These are phyloP conservation scores for Malassezia yamatoensis DNA, from an alignment of 1,284 basidiomycete genomes.

Conservation along the genomic window DNA sequence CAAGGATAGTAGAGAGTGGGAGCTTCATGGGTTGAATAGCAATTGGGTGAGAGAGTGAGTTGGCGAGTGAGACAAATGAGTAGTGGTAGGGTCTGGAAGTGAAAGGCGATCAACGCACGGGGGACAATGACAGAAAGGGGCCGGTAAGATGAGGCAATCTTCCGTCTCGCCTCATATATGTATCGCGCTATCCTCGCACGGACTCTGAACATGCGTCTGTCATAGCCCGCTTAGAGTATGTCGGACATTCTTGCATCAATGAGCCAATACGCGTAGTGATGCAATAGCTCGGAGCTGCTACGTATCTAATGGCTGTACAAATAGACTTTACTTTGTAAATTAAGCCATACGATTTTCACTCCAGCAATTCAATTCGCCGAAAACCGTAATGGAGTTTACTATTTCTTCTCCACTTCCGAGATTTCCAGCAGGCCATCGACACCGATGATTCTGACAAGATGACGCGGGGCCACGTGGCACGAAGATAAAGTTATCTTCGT, in stretches of 20 bases:
- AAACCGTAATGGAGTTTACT: no score
- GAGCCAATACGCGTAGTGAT: neutral
- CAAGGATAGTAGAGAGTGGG: neutral
- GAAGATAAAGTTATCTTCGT: neutral
- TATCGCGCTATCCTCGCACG: neutral
- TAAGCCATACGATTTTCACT: no score
- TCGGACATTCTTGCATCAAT: neutral
- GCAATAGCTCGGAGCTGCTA: no score
- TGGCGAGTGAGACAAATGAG: neutral
- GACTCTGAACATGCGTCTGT: no score
- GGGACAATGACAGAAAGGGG: neutral
- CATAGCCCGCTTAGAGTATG: neutral
- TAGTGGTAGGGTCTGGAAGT: neutral
- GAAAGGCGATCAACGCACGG: constrained; percentile 3
- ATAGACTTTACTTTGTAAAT: neutral
- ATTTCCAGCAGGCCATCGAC: no score
- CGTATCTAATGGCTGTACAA: neutral
- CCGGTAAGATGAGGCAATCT: neutral
- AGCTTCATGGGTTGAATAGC: constrained; percentile 1
- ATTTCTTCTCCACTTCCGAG: no score
- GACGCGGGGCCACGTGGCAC: no score
- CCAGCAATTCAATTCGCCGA: no score
- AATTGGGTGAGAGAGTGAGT: neutral
- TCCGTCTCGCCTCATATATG: neutral
- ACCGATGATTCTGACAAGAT: no score